Evolutionary conservation across 176 grass and related monocot genomes (phyloP).

Genomic region (Eragrostis nindensis): DNA sequence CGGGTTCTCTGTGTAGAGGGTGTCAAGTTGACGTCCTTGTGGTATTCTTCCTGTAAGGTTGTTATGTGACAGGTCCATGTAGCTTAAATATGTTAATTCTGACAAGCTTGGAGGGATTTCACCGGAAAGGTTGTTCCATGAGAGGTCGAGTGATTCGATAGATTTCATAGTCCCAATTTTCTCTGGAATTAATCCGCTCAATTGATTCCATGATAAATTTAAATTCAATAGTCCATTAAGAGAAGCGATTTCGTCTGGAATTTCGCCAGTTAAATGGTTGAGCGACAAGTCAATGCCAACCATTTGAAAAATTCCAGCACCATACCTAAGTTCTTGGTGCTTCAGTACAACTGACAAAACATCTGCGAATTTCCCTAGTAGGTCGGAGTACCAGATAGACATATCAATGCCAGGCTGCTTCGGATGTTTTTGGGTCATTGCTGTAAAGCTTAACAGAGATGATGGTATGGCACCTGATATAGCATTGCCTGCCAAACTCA

Average conservation of each 20-base stretch:
- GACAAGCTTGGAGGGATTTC: conserved; percentile 20
- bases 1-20: neutral
- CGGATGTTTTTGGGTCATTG: neutral
- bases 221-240: neutral
- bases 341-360: conserved; percentile 7
- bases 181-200: conserved; percentile 6
- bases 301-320: neutral
- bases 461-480: conserved; percentile 36
- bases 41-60: conserved; percentile 44
- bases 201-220: conserved; percentile 31
- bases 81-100: conserved; percentile 26
- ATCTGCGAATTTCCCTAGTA: no score
- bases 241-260: conserved; percentile 20
- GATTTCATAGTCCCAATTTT: conserved; percentile 27
- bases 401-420: no score
- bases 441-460: conserved; percentile 24
- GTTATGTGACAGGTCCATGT: conserved; percentile 46
- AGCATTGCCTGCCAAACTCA: conserved; percentile 42
- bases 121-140: conserved; percentile 37
- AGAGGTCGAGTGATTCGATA: conserved; percentile 49
- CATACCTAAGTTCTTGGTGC: neutral
- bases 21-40: conserved; percentile 35
- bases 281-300: conserved; percentile 37
- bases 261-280: conserved; percentile 35
- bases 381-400: no score